These are phyloP conservation scores for Aspergillus latus DNA, from an alignment of 2,329 filamentous ascomycete genomes.

Conservation along the genomic window DNA sequence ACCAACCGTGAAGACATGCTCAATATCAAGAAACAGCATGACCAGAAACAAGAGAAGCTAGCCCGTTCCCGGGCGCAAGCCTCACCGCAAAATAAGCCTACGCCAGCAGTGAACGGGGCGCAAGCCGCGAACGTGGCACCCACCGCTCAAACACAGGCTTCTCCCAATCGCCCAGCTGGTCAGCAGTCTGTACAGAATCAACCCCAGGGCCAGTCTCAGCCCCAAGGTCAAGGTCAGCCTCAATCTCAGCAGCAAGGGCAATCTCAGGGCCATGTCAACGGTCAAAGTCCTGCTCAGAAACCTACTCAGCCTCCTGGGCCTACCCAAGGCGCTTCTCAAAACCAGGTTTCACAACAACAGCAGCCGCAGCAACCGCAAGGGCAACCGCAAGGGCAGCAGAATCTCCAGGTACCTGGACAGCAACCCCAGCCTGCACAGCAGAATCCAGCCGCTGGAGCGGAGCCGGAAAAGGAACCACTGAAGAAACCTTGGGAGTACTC, in stretches of 20 bases:
- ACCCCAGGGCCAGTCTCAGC: conserved; percentile 17
- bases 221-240: conserved; percentile 16
- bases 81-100: conserved; percentile 38
- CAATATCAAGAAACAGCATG: conserved; percentile 85
- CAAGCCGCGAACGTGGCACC: conserved; percentile 47
- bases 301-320: conserved; percentile 12
- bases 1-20: conserved; percentile 94
- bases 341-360: conserved; percentile 5
- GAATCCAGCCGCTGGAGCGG: conserved; percentile 22
- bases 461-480: conserved; percentile 46
- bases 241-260: conserved; percentile 8
- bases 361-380: not conserved
- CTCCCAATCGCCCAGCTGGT: conserved; percentile 24
- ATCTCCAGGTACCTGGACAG: conserved; percentile 33
- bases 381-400: conserved; percentile 27
- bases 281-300: conserved; percentile 15
- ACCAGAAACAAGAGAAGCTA: conserved; percentile 59
- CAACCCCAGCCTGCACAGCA: conserved; percentile 16
- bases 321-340: conserved; percentile 17
- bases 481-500: conserved; percentile 95
- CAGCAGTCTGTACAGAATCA: conserved; percentile 29
- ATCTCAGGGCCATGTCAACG: conserved; percentile 12
- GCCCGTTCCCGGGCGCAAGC: conserved; percentile 62
- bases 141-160: conserved; percentile 28
- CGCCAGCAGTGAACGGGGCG: conserved; percentile 3